A percentile compares a stretch with the other conserved stretches of the same genome.
These are phyloP conservation scores for Macrocystidia cucumis DNA, from an alignment of 1,284 basidiomycete genomes.

Conservation along the genomic window DNA sequence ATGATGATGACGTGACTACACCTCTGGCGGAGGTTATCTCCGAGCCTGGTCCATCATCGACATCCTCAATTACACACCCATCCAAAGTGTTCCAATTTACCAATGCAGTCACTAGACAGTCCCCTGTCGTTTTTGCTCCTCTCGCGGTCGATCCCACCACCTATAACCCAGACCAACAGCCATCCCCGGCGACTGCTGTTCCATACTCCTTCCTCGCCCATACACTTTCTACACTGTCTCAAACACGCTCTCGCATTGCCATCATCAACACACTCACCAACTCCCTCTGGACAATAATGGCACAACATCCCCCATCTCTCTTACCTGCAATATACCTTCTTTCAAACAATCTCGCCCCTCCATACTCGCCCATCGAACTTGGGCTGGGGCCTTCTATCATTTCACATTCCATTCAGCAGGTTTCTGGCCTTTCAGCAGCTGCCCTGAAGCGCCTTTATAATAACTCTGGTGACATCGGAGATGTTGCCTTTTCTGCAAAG, in stretches of 20 bases:
- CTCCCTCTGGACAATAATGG: slow-evolving; percentile 61
- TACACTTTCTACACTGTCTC: slow-evolving; percentile 64
- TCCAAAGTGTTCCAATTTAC: slow-evolving; percentile 8
- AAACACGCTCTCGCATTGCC: slow-evolving; percentile 75
- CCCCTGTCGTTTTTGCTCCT: slow-evolving; percentile 14
- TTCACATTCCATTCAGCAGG: slow-evolving; percentile 74
- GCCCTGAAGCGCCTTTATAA: slow-evolving; percentile 65
- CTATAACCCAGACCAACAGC: slow-evolving; percentile 28
- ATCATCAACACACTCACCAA: slow-evolving; percentile 84
- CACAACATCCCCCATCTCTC: slow-evolving; percentile 65
- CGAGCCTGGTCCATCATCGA: no score
- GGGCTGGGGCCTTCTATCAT: slow-evolving; percentile 75
- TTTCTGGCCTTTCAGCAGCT: slow-evolving; percentile 68
- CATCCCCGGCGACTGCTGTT: slow-evolving; percentile 37
- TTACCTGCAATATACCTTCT: slow-evolving; percentile 84
- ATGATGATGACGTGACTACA: no score
- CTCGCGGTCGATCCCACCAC: slow-evolving; percentile 38
- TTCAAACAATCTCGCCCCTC: slow-evolving; percentile 80
- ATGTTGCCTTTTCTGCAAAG: slow-evolving; percentile 82
- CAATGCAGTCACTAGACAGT: no score
- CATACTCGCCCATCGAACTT: slow-evolving; percentile 69
- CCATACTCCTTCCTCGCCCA: slow-evolving; percentile 83
- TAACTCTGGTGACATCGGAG: slow-evolving; percentile 68
- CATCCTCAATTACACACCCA: no score
- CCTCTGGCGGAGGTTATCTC: no score